These are phyloP conservation scores for Cladorrhinum samala DNA, from an alignment of 495 filamentous ascomycete species.

Conservation along the genomic window DNA sequence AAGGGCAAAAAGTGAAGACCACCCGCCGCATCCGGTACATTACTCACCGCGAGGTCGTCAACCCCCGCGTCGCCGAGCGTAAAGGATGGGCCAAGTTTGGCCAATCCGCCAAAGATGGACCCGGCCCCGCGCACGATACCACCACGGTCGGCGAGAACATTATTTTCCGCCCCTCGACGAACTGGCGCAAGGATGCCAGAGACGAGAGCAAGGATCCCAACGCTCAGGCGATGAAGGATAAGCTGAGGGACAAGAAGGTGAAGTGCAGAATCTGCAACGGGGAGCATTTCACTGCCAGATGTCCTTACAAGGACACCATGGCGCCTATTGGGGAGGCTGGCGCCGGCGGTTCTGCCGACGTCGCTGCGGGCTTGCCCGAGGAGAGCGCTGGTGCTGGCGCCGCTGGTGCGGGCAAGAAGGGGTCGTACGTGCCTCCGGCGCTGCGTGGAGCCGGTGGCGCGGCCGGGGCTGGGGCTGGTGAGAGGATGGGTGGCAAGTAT, in stretches of 20 bases:
- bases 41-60: slow-evolving; percentile 82
- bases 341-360: slow-evolving; percentile 39
- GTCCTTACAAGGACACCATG: slow-evolving; percentile 63
- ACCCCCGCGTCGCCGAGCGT: slow-evolving; percentile 92
- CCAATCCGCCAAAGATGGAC: slow-evolving; percentile 58
- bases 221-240: slow-evolving; percentile 75
- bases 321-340: slow-evolving; percentile 49
- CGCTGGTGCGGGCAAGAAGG: slow-evolving; percentile 59
- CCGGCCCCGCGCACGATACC: slow-evolving; percentile 67
- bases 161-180: slow-evolving; percentile 79
- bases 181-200: slow-evolving; percentile 84
- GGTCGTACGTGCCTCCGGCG: slow-evolving; percentile 89
- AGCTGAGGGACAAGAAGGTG: slow-evolving; percentile 98
- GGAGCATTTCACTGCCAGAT: slow-evolving; percentile 96
- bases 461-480: slow-evolving; percentile 56
- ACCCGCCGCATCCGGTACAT: slow-evolving; percentile 90
- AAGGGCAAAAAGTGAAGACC: slow-evolving; percentile 91
- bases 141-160: slow-evolving; percentile 96
- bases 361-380: slow-evolving; percentile 47
- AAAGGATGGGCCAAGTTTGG: slow-evolving; percentile 92
- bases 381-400: slow-evolving; percentile 48
- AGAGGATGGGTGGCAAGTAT: slow-evolving; percentile 86
- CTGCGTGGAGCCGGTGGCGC: slow-evolving; percentile 63
- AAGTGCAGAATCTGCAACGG: slow-evolving; percentile 98
- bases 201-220: slow-evolving; percentile 72